phyloP scores from a whole-genome alignment of 148 eudicot species.

The Dianthus caryophyllus region DNA sequence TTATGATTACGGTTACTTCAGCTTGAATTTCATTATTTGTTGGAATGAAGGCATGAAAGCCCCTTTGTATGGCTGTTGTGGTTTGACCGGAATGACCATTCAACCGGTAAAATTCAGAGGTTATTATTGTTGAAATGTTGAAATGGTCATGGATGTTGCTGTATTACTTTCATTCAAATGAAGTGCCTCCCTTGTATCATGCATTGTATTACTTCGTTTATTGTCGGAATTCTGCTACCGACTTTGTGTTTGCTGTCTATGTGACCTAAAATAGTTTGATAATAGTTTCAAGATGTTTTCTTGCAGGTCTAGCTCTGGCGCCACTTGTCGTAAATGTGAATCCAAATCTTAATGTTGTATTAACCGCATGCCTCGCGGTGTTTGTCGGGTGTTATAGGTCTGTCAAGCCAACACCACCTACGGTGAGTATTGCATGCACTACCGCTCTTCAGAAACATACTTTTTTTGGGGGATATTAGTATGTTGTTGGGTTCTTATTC shows the following conservation, averaged over 20 bases:
- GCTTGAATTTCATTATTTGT: not conserved
- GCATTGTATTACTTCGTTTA: not conserved
- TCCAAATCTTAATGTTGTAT: constrained; percentile 86
- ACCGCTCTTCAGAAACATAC: not conserved
- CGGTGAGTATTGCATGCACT: constrained; percentile 47
- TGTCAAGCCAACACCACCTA: constrained; percentile 92
- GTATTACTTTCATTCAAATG: not conserved
- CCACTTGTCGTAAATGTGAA: constrained; percentile 86
- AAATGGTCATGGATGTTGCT: not conserved
- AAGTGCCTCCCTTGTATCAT: constrained; percentile 6
- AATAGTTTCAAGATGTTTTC: constrained; percentile 10
- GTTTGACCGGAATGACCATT: not conserved
- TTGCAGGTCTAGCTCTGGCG: constrained; percentile 77
- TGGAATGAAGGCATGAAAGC: not conserved
- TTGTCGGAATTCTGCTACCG: not conserved
- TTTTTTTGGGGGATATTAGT: not conserved
- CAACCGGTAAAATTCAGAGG: not conserved
- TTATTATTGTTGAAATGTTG: not conserved
- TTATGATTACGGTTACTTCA: not conserved
- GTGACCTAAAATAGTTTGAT: constrained; percentile 5
- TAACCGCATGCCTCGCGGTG: constrained; percentile 89
- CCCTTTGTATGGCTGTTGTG: not conserved
- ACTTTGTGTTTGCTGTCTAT: not conserved
- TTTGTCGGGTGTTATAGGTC: constrained; percentile 94
- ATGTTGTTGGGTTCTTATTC: constrained; percentile 3